These are phyloP conservation scores for Microsporum audouinii DNA, from an alignment of 2,329 filamentous ascomycete species.

Conservation along the genomic window DNA sequence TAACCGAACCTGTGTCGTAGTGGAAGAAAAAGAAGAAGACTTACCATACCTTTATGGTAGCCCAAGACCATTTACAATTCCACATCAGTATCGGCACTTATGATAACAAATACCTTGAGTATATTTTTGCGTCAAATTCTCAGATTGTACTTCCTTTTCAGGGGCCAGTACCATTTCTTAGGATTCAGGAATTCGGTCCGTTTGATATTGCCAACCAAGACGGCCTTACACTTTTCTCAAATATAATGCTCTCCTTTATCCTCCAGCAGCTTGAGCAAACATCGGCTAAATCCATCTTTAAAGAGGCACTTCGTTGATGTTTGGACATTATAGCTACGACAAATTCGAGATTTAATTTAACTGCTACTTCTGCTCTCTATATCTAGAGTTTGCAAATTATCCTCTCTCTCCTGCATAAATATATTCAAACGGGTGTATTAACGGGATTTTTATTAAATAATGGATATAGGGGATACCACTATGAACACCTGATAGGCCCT, in stretches of 20 bases:
- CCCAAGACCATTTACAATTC: constrained; percentile 9
- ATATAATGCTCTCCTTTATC: constrained; percentile 10
- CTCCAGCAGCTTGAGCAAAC: constrained; percentile 5
- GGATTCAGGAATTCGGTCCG: constrained; percentile 12
- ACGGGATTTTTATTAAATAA: no score
- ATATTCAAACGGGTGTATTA: no score
- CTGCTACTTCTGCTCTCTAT: no score
- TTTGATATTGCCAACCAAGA: constrained; percentile 3
- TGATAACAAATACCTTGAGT: constrained; percentile 11
- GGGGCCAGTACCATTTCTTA: constrained; percentile 4
- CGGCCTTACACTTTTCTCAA: neutral
- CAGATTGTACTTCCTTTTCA: constrained; percentile 2
- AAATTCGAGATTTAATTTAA: no score
- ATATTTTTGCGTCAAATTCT: constrained; percentile 10
- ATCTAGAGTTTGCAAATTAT: no score
- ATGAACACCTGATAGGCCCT: no score
- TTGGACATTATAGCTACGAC: no score
- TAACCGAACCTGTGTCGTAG: constrained; percentile 7
- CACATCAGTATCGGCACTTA: constrained; percentile 13
- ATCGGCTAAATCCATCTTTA: neutral
- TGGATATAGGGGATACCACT: no score
- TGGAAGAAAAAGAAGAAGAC: neutral
- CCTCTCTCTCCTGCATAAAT: no score
- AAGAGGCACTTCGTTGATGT: neutral
- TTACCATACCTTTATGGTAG: constrained; percentile 13